These are phyloP conservation scores for Trichophyton rubrum DNA, from an alignment of 2,329 filamentous ascomycete species.

Conservation along the genomic window DNA sequence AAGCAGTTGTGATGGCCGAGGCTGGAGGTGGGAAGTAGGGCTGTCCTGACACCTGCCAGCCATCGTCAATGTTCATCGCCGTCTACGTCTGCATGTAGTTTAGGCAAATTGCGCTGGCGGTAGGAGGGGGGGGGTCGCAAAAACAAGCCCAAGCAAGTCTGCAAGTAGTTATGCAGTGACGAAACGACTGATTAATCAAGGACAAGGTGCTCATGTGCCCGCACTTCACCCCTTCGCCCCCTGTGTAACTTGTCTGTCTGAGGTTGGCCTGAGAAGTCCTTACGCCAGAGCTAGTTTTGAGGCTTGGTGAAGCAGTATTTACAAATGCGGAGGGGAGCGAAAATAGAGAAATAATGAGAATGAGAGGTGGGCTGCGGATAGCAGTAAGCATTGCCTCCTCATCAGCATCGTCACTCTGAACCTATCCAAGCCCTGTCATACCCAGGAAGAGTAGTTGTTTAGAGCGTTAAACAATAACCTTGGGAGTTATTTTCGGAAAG, in stretches of 20 bases:
- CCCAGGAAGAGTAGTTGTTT: neutral
- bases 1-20: neutral
- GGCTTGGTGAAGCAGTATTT: too few relatives aligned
- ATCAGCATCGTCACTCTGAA: neutral
- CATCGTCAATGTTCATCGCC: neutral
- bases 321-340: too few relatives aligned
- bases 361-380: neutral
- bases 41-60: neutral
- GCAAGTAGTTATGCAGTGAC: neutral
- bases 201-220: neutral
- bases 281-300: neutral
- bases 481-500: neutral
- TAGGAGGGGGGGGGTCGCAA: neutral
- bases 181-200: neutral
- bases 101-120: neutral
- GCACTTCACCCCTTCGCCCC: neutral
- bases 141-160: neutral
- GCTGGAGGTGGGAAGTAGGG: neutral
- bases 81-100: neutral
- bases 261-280: neutral
- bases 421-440: neutral
- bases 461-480: neutral
- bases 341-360: neutral
- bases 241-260: slow-evolving; percentile 3
- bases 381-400: neutral